Conservation (phyloP, 345 rosid genomes). For the Syzygium grande region DNA sequence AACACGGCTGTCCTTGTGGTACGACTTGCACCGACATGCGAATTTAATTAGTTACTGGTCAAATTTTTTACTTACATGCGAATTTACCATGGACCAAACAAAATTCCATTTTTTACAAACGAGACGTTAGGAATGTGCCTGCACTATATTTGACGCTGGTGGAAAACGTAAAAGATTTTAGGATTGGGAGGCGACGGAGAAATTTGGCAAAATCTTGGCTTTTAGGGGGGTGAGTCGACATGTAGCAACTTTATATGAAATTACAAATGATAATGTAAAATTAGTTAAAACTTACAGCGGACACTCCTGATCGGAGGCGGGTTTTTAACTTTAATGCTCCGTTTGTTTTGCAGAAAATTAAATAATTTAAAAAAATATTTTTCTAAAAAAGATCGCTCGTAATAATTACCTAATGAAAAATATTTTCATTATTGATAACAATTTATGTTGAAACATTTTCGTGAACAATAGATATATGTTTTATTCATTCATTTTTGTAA, state of each 20-base stretch:
- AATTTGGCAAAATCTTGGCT: background rate
- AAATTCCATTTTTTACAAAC: too few relatives aligned
- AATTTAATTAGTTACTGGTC: background rate
- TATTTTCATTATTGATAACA: background rate
- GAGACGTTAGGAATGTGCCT: background rate
- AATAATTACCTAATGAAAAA: background rate
- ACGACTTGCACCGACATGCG: too few relatives aligned
- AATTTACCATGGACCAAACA: too few relatives aligned
- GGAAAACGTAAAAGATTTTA: background rate
- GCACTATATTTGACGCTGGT: background rate
- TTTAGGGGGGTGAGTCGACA: background rate
- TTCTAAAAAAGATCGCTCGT: background rate
- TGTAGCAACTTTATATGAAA: background rate
- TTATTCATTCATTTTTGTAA: too few relatives aligned
- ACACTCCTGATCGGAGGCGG: background rate
- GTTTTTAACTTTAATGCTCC: background rate
- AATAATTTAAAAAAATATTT: too few relatives aligned
- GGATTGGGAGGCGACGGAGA: background rate
- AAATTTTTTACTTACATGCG: background rate
- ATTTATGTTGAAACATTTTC: background rate
- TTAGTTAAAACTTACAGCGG: background rate
- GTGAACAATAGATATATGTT: too few relatives aligned
- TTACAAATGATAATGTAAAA: too few relatives aligned
- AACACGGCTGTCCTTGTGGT: accelerated
- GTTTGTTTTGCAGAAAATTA: too few relatives aligned